Evolutionary conservation across 768 basidiomycete genomes (phyloP), one percentile per base, ranked within the genome.

Genomic region (Mycena vulgaris): DNA sequence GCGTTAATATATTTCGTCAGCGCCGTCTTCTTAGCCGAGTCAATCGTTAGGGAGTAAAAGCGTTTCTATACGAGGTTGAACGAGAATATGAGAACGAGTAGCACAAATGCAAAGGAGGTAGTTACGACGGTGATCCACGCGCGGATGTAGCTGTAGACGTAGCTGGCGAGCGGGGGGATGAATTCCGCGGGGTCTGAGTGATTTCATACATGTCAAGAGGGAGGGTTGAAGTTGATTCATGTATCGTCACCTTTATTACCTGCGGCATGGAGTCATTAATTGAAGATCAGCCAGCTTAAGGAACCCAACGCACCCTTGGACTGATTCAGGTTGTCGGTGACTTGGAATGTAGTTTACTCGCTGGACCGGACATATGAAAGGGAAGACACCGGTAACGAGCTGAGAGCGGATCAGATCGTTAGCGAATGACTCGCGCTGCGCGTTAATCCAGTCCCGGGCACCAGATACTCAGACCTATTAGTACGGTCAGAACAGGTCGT

Each of bases 341-440:
- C 69, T 70, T 5, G 1, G 17, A 39, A 8, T 6, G 21, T 3
- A 1, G 47, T 30, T n/a, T n/a, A n/a, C n/a, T n/a, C n/a, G n/a
- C n/a, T n/a, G n/a, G n/a, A n/a, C n/a, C n/a, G n/a, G 37, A 23
- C 39, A 40, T 21, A 45, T 35, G 2, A 39, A 68, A 27, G 19
- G 33, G 64, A 42, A 76, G 81, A 37, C 57, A 82, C 83, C 83
- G 47, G 88, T 87, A 33, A 88, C 77, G 5, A 90, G 81, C 76
- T 89, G 88, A 8, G 89, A 88, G 28, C 87, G 82, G 2, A 83
- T 85, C 51, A 90, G 76, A 62, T 90, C 89, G 71, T 89, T 90
- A 11, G 89, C 88, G 63, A 85, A 87, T 0, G 84, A 80, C 70
- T 89, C 83, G 33, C 89, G 83, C 68, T 85, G 84, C 1, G 84